Percentiles rank a stretch among this genome's conserved stretches.
These are phyloP conservation scores for Magnaporthiopsis rhizophila DNA, from an alignment of 2,329 filamentous ascomycete genomes.

Conservation along the genomic window DNA sequence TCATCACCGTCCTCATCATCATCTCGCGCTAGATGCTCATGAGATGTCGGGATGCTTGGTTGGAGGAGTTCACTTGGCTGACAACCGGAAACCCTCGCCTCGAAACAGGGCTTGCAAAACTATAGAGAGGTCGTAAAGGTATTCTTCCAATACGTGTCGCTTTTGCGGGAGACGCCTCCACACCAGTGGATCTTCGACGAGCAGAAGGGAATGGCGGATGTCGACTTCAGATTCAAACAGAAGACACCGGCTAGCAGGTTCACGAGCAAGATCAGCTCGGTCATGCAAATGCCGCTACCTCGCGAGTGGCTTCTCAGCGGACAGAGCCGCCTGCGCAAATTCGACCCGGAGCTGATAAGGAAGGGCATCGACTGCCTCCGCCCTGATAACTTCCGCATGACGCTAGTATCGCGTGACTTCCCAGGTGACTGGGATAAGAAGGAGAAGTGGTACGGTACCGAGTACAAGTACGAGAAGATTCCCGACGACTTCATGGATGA, in stretches of 20 bases:
- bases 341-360: slow-evolving; percentile 69
- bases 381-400: slow-evolving; percentile 84
- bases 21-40: neutral
- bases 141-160: slow-evolving; percentile 84
- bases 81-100: neutral
- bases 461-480: slow-evolving; percentile 79
- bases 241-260: slow-evolving; percentile 87
- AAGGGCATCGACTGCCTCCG: slow-evolving; percentile 65
- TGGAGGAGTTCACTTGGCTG: neutral
- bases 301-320: slow-evolving; percentile 84
- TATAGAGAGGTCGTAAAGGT: slow-evolving; percentile 77
- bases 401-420: slow-evolving; percentile 72
- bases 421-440: slow-evolving; percentile 80
- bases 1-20: neutral
- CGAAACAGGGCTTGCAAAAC: slow-evolving; percentile 55
- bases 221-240: slow-evolving; percentile 91
- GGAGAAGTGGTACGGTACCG: slow-evolving; percentile 97
- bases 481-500: slow-evolving; percentile 66
- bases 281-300: slow-evolving; percentile 87
- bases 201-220: slow-evolving; percentile 80
- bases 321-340: slow-evolving; percentile 66
- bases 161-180: slow-evolving; percentile 72
- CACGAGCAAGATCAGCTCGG: slow-evolving; percentile 72
- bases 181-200: slow-evolving; percentile 94
- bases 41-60: no score